These are phyloP conservation scores for Golubevia pallescens DNA, from an alignment of 1,284 basidiomycete species.

Conservation along the genomic window DNA sequence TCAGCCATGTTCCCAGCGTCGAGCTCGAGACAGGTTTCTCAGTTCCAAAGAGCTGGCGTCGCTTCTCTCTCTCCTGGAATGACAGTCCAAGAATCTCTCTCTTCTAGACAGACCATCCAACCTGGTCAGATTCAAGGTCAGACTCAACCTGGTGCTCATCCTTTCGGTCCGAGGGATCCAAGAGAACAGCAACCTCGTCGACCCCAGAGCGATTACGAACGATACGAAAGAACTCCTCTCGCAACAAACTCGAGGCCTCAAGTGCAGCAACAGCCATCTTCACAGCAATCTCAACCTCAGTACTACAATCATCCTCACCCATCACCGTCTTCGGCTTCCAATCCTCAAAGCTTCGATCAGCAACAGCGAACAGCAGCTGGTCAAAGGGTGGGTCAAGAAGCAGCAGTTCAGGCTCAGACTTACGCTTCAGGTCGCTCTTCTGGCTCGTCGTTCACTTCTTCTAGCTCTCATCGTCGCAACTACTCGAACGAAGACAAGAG, in stretches of 20 bases:
- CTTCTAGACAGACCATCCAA: not conserved
- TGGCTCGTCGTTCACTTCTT: slow-evolving; percentile 40
- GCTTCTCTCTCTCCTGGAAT: slow-evolving; percentile 45
- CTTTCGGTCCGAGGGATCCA: not conserved
- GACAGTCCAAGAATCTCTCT: slow-evolving; percentile 49
- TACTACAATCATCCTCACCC: slow-evolving; percentile 16
- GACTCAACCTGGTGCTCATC: not conserved
- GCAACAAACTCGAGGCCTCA: slow-evolving; percentile 17
- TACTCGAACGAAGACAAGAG: slow-evolving; percentile 22
- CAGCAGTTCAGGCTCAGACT: not conserved
- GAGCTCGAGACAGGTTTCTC: slow-evolving; percentile 47
- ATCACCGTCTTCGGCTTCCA: slow-evolving; percentile 9
- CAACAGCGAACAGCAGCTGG: slow-evolving; percentile 6
- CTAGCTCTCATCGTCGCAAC: slow-evolving; percentile 16
- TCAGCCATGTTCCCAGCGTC: slow-evolving; percentile 42
- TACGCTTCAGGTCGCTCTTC: slow-evolving; percentile 39
- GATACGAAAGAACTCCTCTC: slow-evolving; percentile 9
- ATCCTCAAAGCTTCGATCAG: slow-evolving; percentile 1
- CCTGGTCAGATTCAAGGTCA: not conserved
- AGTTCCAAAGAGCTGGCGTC: slow-evolving; percentile 35
- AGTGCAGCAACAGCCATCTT: slow-evolving; percentile 11
- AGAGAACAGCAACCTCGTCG: not conserved
- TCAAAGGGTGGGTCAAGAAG: not conserved
- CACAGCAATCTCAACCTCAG: slow-evolving; percentile 6
- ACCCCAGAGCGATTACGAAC: not conserved